Conservation (phyloP, 2,329 filamentous ascomycete species). For the Zymoseptoria crescenta region DNA sequence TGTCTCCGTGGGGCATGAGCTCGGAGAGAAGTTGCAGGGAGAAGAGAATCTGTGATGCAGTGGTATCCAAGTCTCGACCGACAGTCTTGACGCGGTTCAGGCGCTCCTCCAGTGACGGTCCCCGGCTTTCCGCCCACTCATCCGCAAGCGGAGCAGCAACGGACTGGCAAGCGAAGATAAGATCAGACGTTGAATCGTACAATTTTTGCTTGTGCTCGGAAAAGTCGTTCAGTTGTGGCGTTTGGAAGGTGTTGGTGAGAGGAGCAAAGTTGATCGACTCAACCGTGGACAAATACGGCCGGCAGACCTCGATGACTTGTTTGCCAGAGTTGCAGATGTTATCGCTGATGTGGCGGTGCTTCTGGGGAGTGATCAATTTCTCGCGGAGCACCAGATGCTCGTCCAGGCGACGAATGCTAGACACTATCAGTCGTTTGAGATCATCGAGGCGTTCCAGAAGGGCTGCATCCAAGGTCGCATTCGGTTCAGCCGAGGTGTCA, state of each 20-base stretch:
- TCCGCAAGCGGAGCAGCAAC: conserved; percentile 87
- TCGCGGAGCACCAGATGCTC: conserved; percentile 71
- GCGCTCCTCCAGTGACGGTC: conserved; percentile 80
- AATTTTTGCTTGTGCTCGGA: conserved; percentile 83
- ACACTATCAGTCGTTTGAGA: conserved; percentile 74
- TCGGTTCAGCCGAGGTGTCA: conserved; percentile 64
- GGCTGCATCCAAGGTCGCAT: conserved; percentile 63
- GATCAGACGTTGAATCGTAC: conserved; percentile 87
- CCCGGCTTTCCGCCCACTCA: conserved; percentile 90
- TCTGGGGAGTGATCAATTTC: conserved; percentile 70
- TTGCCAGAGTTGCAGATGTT: conserved; percentile 70
- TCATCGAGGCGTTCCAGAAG: conserved; percentile 80
- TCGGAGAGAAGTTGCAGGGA: conserved; percentile 82
- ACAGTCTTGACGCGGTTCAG: conserved; percentile 72
- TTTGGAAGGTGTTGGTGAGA: conserved; percentile 69
- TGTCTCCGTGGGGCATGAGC: conserved; percentile 55
- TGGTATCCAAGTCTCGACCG: conserved; percentile 73
- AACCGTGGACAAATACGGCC: conserved; percentile 79
- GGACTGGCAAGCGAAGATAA: conserved; percentile 78
- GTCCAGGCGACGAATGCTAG: conserved; percentile 77
- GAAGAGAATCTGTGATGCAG: conserved; percentile 78
- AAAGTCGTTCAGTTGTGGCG: conserved; percentile 80
- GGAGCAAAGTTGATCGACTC: conserved; percentile 86
- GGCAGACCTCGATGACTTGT: conserved; percentile 79
- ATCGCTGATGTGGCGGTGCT: conserved; percentile 74